Evolutionary conservation across 2,329 filamentous ascomycete genomes (phyloP).

Genomic region (Penicillium corylophilum): DNA sequence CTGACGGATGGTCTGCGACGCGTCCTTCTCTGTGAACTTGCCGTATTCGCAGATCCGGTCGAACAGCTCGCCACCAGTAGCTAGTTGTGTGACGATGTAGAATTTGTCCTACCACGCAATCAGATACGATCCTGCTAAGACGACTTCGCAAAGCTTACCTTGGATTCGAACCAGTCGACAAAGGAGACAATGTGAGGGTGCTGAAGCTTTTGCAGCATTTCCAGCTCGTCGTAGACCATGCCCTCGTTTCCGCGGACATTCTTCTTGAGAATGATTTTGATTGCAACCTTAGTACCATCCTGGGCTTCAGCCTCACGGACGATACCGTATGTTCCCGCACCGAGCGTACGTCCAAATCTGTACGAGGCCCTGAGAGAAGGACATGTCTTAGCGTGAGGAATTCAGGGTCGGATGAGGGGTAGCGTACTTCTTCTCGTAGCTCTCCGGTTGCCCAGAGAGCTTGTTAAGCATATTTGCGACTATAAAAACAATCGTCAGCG

Average conservation of each 20-base stretch:
- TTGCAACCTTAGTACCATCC: constrained; percentile 74
- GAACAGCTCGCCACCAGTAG: constrained; percentile 93
- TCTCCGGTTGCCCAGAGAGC: constrained; percentile 93
- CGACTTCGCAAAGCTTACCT: constrained; percentile 56
- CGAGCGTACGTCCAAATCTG: constrained; percentile 86
- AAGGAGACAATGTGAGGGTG: constrained; percentile 97
- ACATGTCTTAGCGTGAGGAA: constrained; percentile 1
- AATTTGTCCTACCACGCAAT: constrained; percentile 77
- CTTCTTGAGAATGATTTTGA: constrained; percentile 99
- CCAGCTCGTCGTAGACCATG: constrained; percentile 97
- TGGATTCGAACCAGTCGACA: constrained; percentile 98
- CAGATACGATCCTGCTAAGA: background rate
- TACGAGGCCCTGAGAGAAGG: constrained; percentile 68
- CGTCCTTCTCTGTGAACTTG: constrained; percentile 98
- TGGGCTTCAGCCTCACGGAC: constrained; percentile 90
- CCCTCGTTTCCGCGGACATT: constrained; percentile 97
- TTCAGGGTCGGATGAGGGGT: background rate
- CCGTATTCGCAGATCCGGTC: constrained; percentile 97
- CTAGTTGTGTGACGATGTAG: constrained; percentile 96
- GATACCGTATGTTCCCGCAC: constrained; percentile 96
- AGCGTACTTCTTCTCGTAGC: constrained; percentile 93
- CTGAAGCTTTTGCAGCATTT: constrained; percentile 85
- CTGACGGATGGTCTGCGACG: constrained; percentile 91
- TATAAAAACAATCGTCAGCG: constrained; percentile 39
- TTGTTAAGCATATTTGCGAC: constrained; percentile 91